A percentile compares a stretch with the other conserved stretches of the same genome.
Evolutionary conservation across 768 basidiomycete species (phyloP).

Genomic region (Lentinus tigrinus): DNA sequence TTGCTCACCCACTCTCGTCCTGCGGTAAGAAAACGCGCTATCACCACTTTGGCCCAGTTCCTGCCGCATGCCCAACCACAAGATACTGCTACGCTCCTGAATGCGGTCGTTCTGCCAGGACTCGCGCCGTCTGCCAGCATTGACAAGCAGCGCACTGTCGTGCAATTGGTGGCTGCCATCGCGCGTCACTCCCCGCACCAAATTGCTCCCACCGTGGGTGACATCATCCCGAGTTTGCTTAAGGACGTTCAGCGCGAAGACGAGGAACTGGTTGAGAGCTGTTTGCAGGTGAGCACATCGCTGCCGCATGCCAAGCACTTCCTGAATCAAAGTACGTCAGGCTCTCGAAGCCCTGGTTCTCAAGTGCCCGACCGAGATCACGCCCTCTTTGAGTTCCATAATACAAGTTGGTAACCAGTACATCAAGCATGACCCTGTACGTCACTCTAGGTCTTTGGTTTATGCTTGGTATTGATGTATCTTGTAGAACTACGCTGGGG

Average conservation of each 20-base stretch:
- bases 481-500: conserved; percentile 70
- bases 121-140: conserved; percentile 50
- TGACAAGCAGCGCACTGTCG: conserved; percentile 75
- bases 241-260: conserved; percentile 72
- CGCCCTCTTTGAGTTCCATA: conserved; percentile 67
- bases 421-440: conserved; percentile 92
- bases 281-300: conserved; percentile 57
- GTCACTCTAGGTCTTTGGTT: conserved; percentile 33
- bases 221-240: conserved; percentile 70
- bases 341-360: conserved; percentile 85
- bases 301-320: neutral
- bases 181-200: conserved; percentile 71
- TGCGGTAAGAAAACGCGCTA: conserved; percentile 91
- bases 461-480: conserved; percentile 3
- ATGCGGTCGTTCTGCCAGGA: conserved; percentile 57
- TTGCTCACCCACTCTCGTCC: conserved; percentile 74
- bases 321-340: conserved; percentile 33
- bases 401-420: conserved; percentile 70
- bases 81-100: conserved; percentile 61
- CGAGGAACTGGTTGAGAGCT: conserved; percentile 80
- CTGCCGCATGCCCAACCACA: conserved; percentile 67
- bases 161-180: conserved; percentile 77
- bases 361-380: conserved; percentile 80
- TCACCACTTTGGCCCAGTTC: conserved; percentile 82
- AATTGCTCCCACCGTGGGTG: conserved; percentile 56